These are phyloP conservation scores for Phaeosphaeriaceae sp. DNA, from an alignment of 2,329 filamentous ascomycete species.

Conservation along the genomic window DNA sequence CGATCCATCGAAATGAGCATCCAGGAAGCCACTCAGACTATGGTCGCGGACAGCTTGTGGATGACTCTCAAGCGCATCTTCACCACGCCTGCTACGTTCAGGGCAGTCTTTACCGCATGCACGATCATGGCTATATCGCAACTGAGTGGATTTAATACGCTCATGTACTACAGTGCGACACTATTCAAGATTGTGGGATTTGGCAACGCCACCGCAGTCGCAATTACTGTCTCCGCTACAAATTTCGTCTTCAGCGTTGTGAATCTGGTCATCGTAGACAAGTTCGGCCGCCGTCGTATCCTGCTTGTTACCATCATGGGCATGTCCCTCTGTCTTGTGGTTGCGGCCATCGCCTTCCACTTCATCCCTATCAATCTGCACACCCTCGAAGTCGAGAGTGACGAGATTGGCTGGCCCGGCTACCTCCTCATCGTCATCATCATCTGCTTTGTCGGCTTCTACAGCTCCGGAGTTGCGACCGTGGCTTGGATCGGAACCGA, in stretches of 20 bases:
- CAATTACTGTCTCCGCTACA: conserved; percentile 78
- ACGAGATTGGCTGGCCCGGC: conserved; percentile 41
- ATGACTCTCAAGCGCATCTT: conserved; percentile 43
- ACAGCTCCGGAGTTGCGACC: conserved; percentile 39
- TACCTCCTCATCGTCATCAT: conserved; percentile 47
- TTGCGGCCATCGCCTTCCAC: conserved; percentile 74
- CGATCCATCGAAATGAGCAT: conserved; percentile 38
- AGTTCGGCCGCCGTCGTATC: conserved; percentile 77
- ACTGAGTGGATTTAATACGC: conserved; percentile 66
- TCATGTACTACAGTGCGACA: conserved; percentile 75
- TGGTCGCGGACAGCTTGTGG: conserved; percentile 43
- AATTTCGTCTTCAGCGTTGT: conserved; percentile 83
- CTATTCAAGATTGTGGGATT: conserved; percentile 71
- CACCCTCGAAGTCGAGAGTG: conserved; percentile 40
- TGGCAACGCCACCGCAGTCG: conserved; percentile 74
- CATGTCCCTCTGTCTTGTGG: conserved; percentile 74
- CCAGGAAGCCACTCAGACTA: conserved; percentile 37
- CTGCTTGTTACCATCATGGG: conserved; percentile 58
- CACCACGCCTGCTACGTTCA: conserved; percentile 38
- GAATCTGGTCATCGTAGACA: conserved; percentile 79
- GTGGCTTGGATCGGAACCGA: conserved; percentile 48
- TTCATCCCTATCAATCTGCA: conserved; percentile 59
- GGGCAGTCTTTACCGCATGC: conserved; percentile 46
- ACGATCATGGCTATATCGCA: conserved; percentile 48
- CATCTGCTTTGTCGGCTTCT: conserved; percentile 36